Percentiles rank a stretch among this genome's conserved stretches.
Conservation (phyloP, 805 yeast genomes). For the Metschnikowia aberdeeniae region DNA sequence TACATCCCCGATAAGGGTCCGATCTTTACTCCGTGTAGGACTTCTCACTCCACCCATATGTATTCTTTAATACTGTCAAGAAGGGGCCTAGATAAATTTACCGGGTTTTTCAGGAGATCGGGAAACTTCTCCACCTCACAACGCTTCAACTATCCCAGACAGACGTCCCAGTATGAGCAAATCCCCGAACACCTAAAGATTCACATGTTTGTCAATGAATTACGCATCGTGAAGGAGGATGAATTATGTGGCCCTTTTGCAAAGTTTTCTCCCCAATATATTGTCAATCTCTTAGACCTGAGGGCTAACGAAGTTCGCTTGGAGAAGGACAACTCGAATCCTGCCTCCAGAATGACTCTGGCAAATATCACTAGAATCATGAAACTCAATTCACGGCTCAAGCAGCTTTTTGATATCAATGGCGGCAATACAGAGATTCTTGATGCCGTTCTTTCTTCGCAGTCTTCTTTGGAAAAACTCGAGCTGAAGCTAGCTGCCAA, state of each 20-base stretch:
- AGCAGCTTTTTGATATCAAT: constrained; percentile 11
- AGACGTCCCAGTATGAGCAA: constrained; percentile 7
- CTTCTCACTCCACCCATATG: not conserved
- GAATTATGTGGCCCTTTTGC: constrained; percentile 13
- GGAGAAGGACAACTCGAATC: constrained; percentile 5
- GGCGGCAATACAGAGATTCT: constrained; percentile 17
- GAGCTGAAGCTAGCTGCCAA: constrained; percentile 12
- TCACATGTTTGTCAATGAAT: constrained; percentile 17
- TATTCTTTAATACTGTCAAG: not conserved
- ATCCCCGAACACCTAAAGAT: constrained; percentile 21
- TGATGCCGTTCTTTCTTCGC: constrained; percentile 16
- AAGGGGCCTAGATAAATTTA: not conserved
- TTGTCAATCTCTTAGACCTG: constrained; percentile 8
- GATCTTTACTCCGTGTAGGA: not conserved
- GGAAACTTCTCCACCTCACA: too few species aligned
- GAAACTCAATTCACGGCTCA: constrained; percentile 12
- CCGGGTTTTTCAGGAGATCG: too few species aligned
- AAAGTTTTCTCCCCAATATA: constrained; percentile 5
- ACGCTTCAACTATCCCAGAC: not conserved
- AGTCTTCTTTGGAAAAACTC: constrained; percentile 8
- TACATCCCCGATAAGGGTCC: constrained; percentile 6
- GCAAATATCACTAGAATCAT: constrained; percentile 11
- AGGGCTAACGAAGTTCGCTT: constrained; percentile 13
- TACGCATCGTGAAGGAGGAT: constrained; percentile 12
- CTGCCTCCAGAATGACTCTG: constrained; percentile 8